These are phyloP conservation scores for Globisporangium ultimum DNA, from an alignment of 352 stramenopile species.

Conservation along the genomic window DNA sequence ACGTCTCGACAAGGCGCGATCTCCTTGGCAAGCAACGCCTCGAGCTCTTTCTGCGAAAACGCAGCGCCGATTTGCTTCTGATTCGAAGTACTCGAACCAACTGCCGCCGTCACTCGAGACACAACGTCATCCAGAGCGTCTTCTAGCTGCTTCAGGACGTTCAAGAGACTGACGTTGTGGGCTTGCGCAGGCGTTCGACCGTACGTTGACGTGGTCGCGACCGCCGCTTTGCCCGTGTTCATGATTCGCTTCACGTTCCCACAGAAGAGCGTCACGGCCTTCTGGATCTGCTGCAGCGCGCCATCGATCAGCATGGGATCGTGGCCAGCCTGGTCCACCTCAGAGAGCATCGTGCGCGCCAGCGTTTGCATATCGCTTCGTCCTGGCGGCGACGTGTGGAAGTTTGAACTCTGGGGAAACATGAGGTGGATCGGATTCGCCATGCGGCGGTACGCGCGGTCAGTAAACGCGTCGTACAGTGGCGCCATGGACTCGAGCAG, in stretches of 20 bases:
- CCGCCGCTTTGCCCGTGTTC: conserved; percentile 53
- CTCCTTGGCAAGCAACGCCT: conserved; percentile 32
- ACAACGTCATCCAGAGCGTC: conserved; percentile 57
- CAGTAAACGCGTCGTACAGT: conserved; percentile 69
- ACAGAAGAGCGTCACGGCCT: conserved; percentile 66
- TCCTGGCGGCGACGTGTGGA: conserved; percentile 76
- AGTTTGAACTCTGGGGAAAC: conserved; percentile 83
- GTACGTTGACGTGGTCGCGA: conserved; percentile 41
- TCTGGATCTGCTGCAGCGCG: conserved; percentile 57
- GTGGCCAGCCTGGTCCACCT: conserved; percentile 62
- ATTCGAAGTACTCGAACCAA: conserved; percentile 9
- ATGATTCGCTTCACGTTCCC: conserved; percentile 71
- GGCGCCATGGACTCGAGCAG: conserved; percentile 68
- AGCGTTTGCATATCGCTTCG: conserved; percentile 84
- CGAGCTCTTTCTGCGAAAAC: conserved; percentile 31
- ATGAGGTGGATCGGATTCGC: conserved; percentile 83
- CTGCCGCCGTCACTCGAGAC: conserved; percentile 29
- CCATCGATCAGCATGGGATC: conserved; percentile 58
- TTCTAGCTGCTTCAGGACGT: conserved; percentile 59
- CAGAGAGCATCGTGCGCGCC: conserved; percentile 62
- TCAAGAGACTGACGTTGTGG: conserved; percentile 80
- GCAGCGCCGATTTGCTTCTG: neutral
- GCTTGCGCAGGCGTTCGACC: conserved; percentile 62
- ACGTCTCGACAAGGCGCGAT: conserved; percentile 43
- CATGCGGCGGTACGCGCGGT: conserved; percentile 56